Percentiles rank a stretch among this genome's conserved stretches.
Conservation (phyloP, 2,329 filamentous ascomycete species). For the Cercospora citrullina region DNA sequence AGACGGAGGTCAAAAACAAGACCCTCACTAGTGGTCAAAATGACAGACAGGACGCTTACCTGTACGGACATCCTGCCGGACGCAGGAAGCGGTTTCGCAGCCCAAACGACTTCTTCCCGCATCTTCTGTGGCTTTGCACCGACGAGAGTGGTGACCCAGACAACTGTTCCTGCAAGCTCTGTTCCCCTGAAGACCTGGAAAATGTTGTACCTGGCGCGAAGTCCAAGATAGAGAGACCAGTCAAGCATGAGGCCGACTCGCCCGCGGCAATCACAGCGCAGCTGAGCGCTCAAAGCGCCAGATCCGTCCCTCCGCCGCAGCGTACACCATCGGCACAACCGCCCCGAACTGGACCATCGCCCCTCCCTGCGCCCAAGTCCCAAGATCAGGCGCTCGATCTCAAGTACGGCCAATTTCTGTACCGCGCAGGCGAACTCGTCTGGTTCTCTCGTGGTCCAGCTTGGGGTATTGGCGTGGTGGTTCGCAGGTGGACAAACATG, state of each 20-base stretch:
- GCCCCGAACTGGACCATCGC: constrained; percentile 36
- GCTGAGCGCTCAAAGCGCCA: constrained; percentile 24
- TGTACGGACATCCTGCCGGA: constrained; percentile 61
- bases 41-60: constrained; percentile 60
- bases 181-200: constrained; percentile 55
- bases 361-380: constrained; percentile 44
- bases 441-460: constrained; percentile 56
- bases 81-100: constrained; percentile 59
- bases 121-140: constrained; percentile 58
- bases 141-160: constrained; percentile 54
- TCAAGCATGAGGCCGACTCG: constrained; percentile 23
- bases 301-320: constrained; percentile 17
- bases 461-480: constrained; percentile 57
- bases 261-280: constrained; percentile 9
- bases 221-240: constrained; percentile 23
- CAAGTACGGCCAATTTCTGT: constrained; percentile 52
- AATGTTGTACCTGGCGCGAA: constrained; percentile 38
- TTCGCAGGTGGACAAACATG: constrained; percentile 44
- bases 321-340: constrained; percentile 29
- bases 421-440: constrained; percentile 56
- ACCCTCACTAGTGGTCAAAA: constrained; percentile 53
- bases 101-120: constrained; percentile 61
- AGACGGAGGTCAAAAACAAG: constrained; percentile 49
- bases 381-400: constrained; percentile 54
- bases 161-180: constrained; percentile 60